A percentile compares a stretch with the other conserved stretches of the same genome.
These are phyloP conservation scores for Pyronema omphalodes DNA, from an alignment of 495 filamentous ascomycete species.

Conservation along the genomic window DNA sequence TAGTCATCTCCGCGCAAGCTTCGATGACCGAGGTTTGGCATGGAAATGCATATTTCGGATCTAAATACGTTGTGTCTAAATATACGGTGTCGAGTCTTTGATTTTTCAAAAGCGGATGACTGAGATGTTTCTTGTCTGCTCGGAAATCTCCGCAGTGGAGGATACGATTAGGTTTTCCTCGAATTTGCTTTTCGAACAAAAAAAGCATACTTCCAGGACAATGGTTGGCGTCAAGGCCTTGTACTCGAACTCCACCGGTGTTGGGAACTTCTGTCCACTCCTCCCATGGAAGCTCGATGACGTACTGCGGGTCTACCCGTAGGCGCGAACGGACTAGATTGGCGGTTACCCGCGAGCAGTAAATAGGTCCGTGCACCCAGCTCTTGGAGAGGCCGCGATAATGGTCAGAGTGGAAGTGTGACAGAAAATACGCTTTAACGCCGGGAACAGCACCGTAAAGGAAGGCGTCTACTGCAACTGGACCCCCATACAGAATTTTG, in stretches of 20 bases:
- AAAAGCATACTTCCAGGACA: slow-evolving; percentile 90
- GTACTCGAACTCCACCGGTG: slow-evolving; percentile 65
- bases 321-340: slow-evolving; percentile 79
- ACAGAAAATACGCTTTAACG: slow-evolving; percentile 88
- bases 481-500: slow-evolving; percentile 85
- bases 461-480: slow-evolving; percentile 90
- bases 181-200: slow-evolving; percentile 61
- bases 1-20: slow-evolving; percentile 81
- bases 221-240: slow-evolving; percentile 93
- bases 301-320: slow-evolving; percentile 65
- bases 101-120: slow-evolving; percentile 63
- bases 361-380: slow-evolving; percentile 91
- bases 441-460: slow-evolving; percentile 84
- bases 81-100: slow-evolving; percentile 91
- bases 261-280: slow-evolving; percentile 56
- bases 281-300: slow-evolving; percentile 77
- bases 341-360: slow-evolving; percentile 79
- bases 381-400: slow-evolving; percentile 76
- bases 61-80: slow-evolving; percentile 91
- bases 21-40: slow-evolving; percentile 67
- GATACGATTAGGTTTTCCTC: slow-evolving; percentile 46
- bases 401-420: slow-evolving; percentile 95
- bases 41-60: slow-evolving; percentile 89
- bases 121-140: slow-evolving; percentile 69
- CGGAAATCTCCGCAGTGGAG: slow-evolving; percentile 94